phyloP scores from a whole-genome alignment of 2,329 filamentous ascomycete species.

The Shiraia bambusicola region DNA sequence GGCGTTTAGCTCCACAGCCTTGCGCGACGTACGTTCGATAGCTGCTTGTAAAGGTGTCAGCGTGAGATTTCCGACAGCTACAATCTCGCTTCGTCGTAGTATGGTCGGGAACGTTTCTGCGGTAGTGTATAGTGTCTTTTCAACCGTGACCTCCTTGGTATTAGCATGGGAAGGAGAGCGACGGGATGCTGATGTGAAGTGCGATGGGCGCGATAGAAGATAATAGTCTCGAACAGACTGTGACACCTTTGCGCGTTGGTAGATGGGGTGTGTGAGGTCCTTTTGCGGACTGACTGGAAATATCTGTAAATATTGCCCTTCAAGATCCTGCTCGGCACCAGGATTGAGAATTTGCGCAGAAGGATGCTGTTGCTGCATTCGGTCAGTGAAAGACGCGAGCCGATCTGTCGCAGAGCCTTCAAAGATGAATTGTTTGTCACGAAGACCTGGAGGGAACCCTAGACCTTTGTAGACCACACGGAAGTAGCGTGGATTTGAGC shows the following conservation, averaged over 20 bases:
- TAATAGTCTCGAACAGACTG: slow-evolving; percentile 84
- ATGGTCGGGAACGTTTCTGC: slow-evolving; percentile 90
- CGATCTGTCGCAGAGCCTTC: slow-evolving; percentile 78
- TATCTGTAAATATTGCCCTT: slow-evolving; percentile 87
- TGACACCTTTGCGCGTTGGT: slow-evolving; percentile 81
- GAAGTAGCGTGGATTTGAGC: slow-evolving; percentile 81
- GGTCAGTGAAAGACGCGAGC: slow-evolving; percentile 79
- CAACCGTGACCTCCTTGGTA: slow-evolving; percentile 70
- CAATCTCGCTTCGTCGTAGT: slow-evolving; percentile 80
- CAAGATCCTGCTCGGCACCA: slow-evolving; percentile 72
- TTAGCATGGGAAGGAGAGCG: slow-evolving; percentile 68
- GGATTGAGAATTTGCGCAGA: slow-evolving; percentile 76
- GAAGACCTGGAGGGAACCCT: slow-evolving; percentile 76
- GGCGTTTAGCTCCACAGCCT: slow-evolving; percentile 78
- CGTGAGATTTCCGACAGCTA: slow-evolving; percentile 65
- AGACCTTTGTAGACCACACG: slow-evolving; percentile 86
- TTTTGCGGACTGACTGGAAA: slow-evolving; percentile 79
- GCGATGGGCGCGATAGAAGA: slow-evolving; percentile 72
- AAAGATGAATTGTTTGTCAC: slow-evolving; percentile 91
- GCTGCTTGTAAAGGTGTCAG: slow-evolving; percentile 82
- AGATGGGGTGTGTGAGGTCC: slow-evolving; percentile 78
- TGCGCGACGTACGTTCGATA: slow-evolving; percentile 84
- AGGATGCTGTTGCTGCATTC: slow-evolving; percentile 88
- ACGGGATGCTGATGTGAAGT: slow-evolving; percentile 75
- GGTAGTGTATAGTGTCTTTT: slow-evolving; percentile 83